Base-by-base conservation (phyloP, 2,329 filamentous ascomycete species). In the Fusarium globosum region DNA sequence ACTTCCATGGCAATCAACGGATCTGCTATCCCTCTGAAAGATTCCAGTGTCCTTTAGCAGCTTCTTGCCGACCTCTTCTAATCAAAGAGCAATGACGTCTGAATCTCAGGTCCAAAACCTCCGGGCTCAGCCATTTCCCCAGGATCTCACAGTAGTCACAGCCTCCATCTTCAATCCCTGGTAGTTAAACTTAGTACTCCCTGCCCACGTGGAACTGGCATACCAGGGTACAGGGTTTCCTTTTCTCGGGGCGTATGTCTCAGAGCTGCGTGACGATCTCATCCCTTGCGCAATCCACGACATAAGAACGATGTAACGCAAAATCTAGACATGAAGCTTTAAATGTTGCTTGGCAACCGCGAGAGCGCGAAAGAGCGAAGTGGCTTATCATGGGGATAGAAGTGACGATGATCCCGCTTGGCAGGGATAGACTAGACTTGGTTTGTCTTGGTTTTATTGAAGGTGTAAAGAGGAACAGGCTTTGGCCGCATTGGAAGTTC, bases 261-360 rank as follows among this genome's bases (percentile, higher is more conserved):
- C 68, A 68, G 55, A 52, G 52, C 42, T 70, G 55, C 53, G 46
- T 53, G 39, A 65, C 60, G 30, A 41, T 46, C 35, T 35, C 53
- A 42, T 51, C 68, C 71, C 68, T 74, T 61, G 30, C 56, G 68
- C 43, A 72, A 74, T 68, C 71, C 71, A 74, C 71, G 43, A 23
- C 43, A 64, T 59, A 51, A 55, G 46, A 61, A 41, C 53, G 39
- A 74, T 63, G 57, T 71, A 66, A 69, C 69, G 35, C 42, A 36
- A 36, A 42, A 4, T n/a, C 23, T 21, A 16, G n/a, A 16, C 28
- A 48, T 35, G 42, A 52, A 52, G 26, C 2, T 42, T 69, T 28
- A 30, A 3, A 30, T 35, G 15, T 15, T 41, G 30, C 42, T 60
- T 52, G 39, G 39, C 28, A 26, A 35, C n/a, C 26, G 20, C 26